Conservation (phyloP, 176 grass and related monocot genomes). For the Aegilops longissima region DNA sequence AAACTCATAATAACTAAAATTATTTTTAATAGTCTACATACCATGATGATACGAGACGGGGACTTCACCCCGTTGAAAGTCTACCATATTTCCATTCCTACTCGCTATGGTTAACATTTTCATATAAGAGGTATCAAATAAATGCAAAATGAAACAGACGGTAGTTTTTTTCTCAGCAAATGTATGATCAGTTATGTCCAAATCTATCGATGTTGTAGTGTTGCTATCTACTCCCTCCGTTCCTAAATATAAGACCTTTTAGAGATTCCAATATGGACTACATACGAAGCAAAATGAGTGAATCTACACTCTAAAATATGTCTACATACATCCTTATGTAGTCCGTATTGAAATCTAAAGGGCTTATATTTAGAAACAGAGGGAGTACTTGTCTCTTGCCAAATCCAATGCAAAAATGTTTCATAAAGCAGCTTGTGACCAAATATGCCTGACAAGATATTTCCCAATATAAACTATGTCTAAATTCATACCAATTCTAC, state of each 20-base stretch:
- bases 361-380: too few relatives aligned
- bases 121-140: neutral
- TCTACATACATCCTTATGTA: too few relatives aligned
- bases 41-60: neutral
- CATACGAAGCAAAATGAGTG: too few relatives aligned
- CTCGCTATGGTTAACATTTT: neutral
- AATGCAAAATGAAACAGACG: neutral
- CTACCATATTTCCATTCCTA: neutral
- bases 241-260: too few relatives aligned
- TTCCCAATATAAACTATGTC: neutral
- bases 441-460: conserved; percentile 20
- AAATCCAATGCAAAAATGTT: neutral
- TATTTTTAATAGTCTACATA: neutral
- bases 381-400: neutral
- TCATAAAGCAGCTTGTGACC: conserved; percentile 10
- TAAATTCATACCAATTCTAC: conserved; percentile 62
- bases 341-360: too few relatives aligned
- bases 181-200: neutral
- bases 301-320: too few relatives aligned
- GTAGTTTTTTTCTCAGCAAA: conserved; percentile 1
- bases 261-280: too few relatives aligned
- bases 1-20: neutral
- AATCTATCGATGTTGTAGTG: neutral
- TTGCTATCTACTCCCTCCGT: neutral
- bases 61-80: neutral